Base-by-base conservation (phyloP, 2,329 filamentous ascomycete species). In the Alternaria metachromatica region DNA sequence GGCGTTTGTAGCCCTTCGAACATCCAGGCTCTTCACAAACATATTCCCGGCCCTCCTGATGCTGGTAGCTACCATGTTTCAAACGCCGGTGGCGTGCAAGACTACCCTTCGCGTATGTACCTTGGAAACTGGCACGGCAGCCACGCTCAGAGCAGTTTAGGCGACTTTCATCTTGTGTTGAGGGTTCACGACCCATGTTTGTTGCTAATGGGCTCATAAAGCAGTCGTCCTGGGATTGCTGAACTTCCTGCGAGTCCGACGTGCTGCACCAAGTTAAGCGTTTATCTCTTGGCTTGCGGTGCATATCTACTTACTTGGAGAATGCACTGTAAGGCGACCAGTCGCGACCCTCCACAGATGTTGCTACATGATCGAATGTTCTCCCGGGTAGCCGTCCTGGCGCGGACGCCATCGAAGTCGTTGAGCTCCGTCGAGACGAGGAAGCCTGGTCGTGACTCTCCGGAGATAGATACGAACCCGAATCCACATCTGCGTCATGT, bases 1-100 rank as follows among this genome's bases (percentile, higher is more conserved):
- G 60, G 1, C 63, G 45, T 11, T 59, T 49, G 28, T 49, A 68
- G 12, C n/a, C 33, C 43, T 60, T 61, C 13, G 5, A 5, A 37
- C 65, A 67, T 9, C 44, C 53, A 2, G 6, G 3, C 2, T 12
- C 21, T 18, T 57, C 54, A 13, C 63, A 67, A 2, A 1, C 13
- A 6, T 59, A 67, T 13, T 41, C 12, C 15, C 46, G 10, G 8
- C 26, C 49, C 2, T 30, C 43, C 5, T 5, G 13, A n/a, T 45
- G 5, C 6, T 57, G 23, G 0, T 28, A 6, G 4, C 5, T 30
- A 20, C 59, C 12, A 37, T 63, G 58, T 41, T 65, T 67, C 6
- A 44, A 4, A 5, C 59, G 48, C 6, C 23, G 25, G n/a, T 67
- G 65, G 2, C 65, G 46, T 2, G 21, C 21, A 23, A 57, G 49